Base-by-base conservation (phyloP, 2,329 filamentous ascomycete species). In the Sporothrix protearum region DNA sequence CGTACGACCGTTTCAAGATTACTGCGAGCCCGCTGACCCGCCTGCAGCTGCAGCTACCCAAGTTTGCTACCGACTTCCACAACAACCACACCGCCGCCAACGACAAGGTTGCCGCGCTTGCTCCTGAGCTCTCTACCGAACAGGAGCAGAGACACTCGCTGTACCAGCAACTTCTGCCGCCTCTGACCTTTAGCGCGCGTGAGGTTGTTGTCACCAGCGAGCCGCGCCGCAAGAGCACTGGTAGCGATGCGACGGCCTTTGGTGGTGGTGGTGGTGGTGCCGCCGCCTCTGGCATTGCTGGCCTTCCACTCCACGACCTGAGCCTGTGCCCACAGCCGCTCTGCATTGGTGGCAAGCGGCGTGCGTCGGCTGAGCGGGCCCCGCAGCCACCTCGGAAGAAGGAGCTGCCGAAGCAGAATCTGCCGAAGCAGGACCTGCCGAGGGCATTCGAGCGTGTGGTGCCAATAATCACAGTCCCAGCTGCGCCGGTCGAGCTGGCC, bases 251-350 rank as follows among this genome's bases (percentile, higher is more conserved):
- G 0, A 42, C 36, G 25, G 16, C 22, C 12, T 22, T 33, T 16
- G 47, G 4, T 25, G 10, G 19, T 9, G 19, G 2, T 19, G 10
- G 64, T n/a, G 66, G 25, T 8, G 16, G 28, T 7, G 9, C 36
- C 22, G 12, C 5, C 39, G 6, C 10, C 28, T 28, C n/a, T 16
- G 12, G 28, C 30, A 16, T 25, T 22, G 22, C 30, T 5, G n/a
- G 19, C 2, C 45, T 53, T 10, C 57, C 57, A 1, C 4, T 53
- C 25, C 53, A 33, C 12, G 45, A 53, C 30, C 9, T 22, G 28
- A 51, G 55, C n/a, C 33, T 70, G n/a, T 70, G 30, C 14, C 68
- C 68, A 1, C 57, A 42, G 55, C 68, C 68, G 30, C 68, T 70
- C 6, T 57, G 45, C n/a, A 61, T 70, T 22, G 68, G 68, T 10